Base-by-base conservation (phyloP, 75 land plant genomes). In the Selaginella tamariscina region DNA sequence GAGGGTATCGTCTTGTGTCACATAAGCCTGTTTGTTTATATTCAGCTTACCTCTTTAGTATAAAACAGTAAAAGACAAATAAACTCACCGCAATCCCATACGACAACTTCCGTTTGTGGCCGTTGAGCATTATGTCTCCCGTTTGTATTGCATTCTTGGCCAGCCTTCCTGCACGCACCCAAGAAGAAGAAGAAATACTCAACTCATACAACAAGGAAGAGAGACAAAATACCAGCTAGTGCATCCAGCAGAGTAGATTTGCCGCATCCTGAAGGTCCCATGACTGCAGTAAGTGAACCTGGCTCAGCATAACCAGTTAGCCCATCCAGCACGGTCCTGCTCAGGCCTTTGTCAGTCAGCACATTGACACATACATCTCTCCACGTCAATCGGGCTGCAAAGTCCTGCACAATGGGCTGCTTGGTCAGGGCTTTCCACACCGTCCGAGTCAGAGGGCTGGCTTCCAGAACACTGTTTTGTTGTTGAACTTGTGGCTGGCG, bases 101-200 rank as follows among this genome's bases (percentile, higher is more conserved):
- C 8, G 95, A 84, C 60, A 93, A 83, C 73, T 84, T 86, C 32
- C 77, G 77, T 56, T 83, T 84, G 8, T 80, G 76, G 33, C 98
- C 98, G 65, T 93, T 93, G 64, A 93, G 82, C 22, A 89, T 76
- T 31, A 93, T 72, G 56, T 83, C 69, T 24, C 98, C 98, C 18
- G 89, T 77, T 55, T 77, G 79, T 65, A 84, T 81, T 18, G 90
- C 95, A 31, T 93, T 93, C 55, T 90, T 65, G 54, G 97, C 87
- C 54, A 88, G 73, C 24, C 96, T 78, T 20, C 88, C 80, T 78
- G 79, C 29, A n/a, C n/a, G n/a, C 27, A 2, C n/a, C n/a, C n/a
- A n/a, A n/a, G n/a, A n/a, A 39, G 49, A 39, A 39, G 15, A 15
- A 39, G 15, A 5, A 15, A 39, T 5, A 39, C 49, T 5, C 5